A percentile compares a stretch with the other conserved stretches of the same genome.
Conservation (phyloP, 2,329 filamentous ascomycete genomes). For the Colletotrichum spinosum region DNA sequence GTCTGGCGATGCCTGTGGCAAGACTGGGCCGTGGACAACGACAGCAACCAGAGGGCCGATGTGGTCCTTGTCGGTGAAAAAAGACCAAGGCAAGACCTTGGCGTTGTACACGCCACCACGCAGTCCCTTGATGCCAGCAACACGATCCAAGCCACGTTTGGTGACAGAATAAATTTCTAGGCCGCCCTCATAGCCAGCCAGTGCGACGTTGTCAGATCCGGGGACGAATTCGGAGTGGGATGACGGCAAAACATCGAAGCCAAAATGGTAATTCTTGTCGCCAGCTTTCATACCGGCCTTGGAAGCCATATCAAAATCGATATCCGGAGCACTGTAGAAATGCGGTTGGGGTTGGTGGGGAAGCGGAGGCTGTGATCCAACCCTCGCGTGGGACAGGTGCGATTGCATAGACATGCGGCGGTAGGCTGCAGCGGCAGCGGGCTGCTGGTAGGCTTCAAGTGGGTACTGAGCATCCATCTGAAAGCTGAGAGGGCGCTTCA, state of each 20-base stretch:
- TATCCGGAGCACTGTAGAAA: slow-evolving; percentile 80
- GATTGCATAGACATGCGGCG: slow-evolving; percentile 65
- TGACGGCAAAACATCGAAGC: slow-evolving; percentile 77
- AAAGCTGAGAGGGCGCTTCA: slow-evolving; percentile 54
- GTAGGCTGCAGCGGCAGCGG: slow-evolving; percentile 48
- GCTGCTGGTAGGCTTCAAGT: slow-evolving; percentile 53
- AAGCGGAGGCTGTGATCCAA: slow-evolving; percentile 68
- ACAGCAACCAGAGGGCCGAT: slow-evolving; percentile 82
- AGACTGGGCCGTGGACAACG: slow-evolving; percentile 80
- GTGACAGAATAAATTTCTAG: slow-evolving; percentile 81
- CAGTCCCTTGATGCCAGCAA: slow-evolving; percentile 80
- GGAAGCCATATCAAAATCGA: slow-evolving; percentile 75
- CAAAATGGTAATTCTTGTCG: slow-evolving; percentile 80
- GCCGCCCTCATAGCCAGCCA: slow-evolving; percentile 84
- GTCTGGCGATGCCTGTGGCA: slow-evolving; percentile 56
- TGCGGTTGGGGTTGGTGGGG: slow-evolving; percentile 82
- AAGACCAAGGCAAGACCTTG: slow-evolving; percentile 81
- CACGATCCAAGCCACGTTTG: slow-evolving; percentile 76
- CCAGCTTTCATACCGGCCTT: slow-evolving; percentile 70
- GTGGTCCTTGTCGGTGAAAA: slow-evolving; percentile 62
- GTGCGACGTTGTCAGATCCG: slow-evolving; percentile 71
- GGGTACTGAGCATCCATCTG: slow-evolving; percentile 62
- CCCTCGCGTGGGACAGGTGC: slow-evolving; percentile 59
- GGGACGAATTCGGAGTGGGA: slow-evolving; percentile 44
- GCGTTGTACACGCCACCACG: slow-evolving; percentile 84